Conservation (phyloP, 2,329 filamentous ascomycete species). For the Botrytis porri region DNA sequence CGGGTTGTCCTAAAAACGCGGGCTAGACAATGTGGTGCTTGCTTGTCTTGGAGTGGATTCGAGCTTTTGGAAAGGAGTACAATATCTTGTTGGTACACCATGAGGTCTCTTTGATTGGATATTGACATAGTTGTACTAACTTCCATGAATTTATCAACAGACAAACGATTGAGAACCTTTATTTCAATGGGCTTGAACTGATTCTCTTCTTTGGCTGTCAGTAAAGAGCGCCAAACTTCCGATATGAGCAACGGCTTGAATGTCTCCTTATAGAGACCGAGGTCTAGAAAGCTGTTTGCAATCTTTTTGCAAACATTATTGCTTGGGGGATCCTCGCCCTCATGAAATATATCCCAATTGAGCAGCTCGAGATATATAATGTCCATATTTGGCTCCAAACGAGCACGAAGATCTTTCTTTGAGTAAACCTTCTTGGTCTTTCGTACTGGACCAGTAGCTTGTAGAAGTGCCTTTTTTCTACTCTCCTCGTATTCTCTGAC, state of each 20-base stretch:
- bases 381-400: conserved; percentile 84
- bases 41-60: conserved; percentile 63
- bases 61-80: conserved; percentile 75
- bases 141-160: conserved; percentile 90
- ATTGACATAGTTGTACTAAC: conserved; percentile 79
- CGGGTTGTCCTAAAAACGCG: conserved; percentile 76
- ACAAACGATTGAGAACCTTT: conserved; percentile 82
- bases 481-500: conserved; percentile 46
- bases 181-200: conserved; percentile 79
- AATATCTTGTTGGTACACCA: conserved; percentile 81
- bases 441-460: conserved; percentile 69
- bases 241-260: conserved; percentile 88
- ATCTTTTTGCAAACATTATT: conserved; percentile 72
- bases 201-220: conserved; percentile 83
- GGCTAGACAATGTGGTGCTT: conserved; percentile 78
- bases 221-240: conserved; percentile 94
- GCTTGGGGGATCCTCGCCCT: conserved; percentile 79
- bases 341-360: conserved; percentile 91
- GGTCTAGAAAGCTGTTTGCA: conserved; percentile 72
- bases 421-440: conserved; percentile 79
- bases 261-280: conserved; percentile 77
- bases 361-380: conserved; percentile 81
- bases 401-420: conserved; percentile 89
- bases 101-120: conserved; percentile 66
- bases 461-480: conserved; percentile 49